Evolutionary conservation across 768 basidiomycete genomes (phyloP), one percentile per base, ranked within the genome.

Genomic region (Leccinum uliginosum): DNA sequence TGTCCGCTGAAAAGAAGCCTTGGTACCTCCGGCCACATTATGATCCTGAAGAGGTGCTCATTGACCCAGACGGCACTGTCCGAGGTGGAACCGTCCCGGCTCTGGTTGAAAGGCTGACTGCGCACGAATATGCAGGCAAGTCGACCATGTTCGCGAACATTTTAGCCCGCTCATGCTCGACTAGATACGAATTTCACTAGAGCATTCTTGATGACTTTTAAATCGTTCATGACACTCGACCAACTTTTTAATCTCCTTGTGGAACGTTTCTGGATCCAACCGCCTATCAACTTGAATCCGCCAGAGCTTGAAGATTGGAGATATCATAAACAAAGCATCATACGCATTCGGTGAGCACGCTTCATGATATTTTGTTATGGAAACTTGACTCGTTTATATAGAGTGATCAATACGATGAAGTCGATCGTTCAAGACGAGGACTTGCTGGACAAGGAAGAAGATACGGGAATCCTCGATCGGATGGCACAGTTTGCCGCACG

Each of bases 141-240:
- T 67, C 11, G 6, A 46, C 12, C 15, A 26, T 27, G 8, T 23
- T 48, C 26, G 12, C 14, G 6, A 27, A 26, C 7, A n/a, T 5
- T 11, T 47, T n/a, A 14, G 17, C 14, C 15, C 0, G 29, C 58
- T 69, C 9, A 64, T 43, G 29, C 44, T 4, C 51, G 27, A 24
- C n/a, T 46, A 83, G 81, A 86, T 66, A 75, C 79, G 23, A 74
- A 74, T 34, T 86, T 81, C 68, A 81, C 74, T 60, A 77, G 78
- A 56, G 82, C 85, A 11, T 88, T 88, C 74, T 69, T 87, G 45
- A 78, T 86, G 73, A 88, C 87, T 3, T 87, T 84, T 74, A 82
- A 83, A 62, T 84, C 84, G 0, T 88, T 88, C 67, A 81, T 80
- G 53, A 79, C 78, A 11, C 71, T 80, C 2, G 74, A 80, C 29